These are phyloP conservation scores for Nicotiana obtusifolia DNA, from an alignment of 257 asterid genomes.

Conservation along the genomic window DNA sequence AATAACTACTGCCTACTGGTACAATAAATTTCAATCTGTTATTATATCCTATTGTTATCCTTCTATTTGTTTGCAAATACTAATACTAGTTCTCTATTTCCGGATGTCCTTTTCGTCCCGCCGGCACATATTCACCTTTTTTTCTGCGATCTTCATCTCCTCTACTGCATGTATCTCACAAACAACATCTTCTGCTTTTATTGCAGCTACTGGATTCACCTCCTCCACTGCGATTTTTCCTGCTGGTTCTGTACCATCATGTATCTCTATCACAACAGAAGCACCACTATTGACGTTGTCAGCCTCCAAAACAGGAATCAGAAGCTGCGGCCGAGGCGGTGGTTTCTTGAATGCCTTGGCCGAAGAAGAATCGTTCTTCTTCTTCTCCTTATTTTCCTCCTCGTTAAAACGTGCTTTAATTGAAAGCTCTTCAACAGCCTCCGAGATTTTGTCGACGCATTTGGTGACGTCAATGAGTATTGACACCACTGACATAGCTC, in stretches of 20 bases:
- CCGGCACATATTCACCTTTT: background rate
- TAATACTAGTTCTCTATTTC: too few species aligned
- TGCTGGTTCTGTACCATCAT: too few species aligned
- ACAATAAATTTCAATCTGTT: too few species aligned
- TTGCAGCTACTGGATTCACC: background rate
- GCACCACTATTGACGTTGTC: too few species aligned
- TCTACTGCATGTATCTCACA: background rate
- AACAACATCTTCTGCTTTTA: background rate
- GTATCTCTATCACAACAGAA: too few species aligned
- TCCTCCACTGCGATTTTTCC: background rate
- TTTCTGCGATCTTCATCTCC: background rate
- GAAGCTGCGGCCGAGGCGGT: background rate
- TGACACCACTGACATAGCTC: slow-evolving; percentile 21
- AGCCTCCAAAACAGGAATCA: too few species aligned
- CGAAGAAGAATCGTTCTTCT: background rate
- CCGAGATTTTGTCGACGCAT: slow-evolving; percentile 16
- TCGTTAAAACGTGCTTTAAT: slow-evolving; percentile 15
- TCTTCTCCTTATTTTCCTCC: background rate
- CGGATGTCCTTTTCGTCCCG: too few species aligned
- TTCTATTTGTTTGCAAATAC: too few species aligned
- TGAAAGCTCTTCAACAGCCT: slow-evolving; percentile 26
- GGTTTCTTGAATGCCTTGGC: background rate
- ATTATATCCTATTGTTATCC: too few species aligned
- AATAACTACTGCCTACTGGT: background rate
- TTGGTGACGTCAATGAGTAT: slow-evolving; percentile 22